phyloP scores from a whole-genome alignment of 441 rosid species.

The Pelargonium citronellum region DNA sequence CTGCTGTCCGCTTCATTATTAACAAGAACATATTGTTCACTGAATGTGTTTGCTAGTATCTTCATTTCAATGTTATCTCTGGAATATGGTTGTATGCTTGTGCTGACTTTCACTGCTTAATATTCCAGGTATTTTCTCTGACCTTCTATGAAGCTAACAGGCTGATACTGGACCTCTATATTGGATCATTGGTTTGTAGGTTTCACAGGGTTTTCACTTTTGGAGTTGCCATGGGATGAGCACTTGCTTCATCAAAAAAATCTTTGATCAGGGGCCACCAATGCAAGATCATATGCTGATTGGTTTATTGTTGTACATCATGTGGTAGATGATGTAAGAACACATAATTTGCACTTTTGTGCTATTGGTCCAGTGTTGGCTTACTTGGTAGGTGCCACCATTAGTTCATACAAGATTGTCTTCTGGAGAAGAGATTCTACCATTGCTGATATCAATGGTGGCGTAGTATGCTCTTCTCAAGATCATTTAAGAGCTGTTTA shows the following conservation, averaged over 20 bases:
- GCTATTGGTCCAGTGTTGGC: not conserved
- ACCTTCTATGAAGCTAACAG: constrained; percentile 93
- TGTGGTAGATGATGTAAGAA: not conserved
- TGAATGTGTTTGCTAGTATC: constrained; percentile 12
- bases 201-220: constrained; percentile 70
- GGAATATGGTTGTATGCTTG: constrained; percentile 15
- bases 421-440: constrained; percentile 2
- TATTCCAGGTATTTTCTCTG: constrained; percentile 99
- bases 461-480: not conserved
- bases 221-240: constrained; percentile 35
- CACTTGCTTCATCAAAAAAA: constrained; percentile 26
- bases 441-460: not conserved
- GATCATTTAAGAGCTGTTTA: not conserved
- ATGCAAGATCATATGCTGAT: constrained; percentile 23
- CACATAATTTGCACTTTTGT: constrained; percentile 3
- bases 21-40: not conserved
- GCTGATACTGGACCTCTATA: constrained; percentile 79
- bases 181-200: constrained; percentile 90
- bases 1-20: constrained; percentile 5
- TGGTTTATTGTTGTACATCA: constrained; percentile 14
- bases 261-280: constrained; percentile 25
- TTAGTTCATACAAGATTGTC: constrained; percentile 17
- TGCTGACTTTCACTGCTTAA: constrained; percentile 58
- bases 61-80: constrained; percentile 9
- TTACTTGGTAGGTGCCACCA: constrained; percentile 10